phyloP scores from a whole-genome alignment of 208 protist species.

The Eutreptiella sp. region DNA sequence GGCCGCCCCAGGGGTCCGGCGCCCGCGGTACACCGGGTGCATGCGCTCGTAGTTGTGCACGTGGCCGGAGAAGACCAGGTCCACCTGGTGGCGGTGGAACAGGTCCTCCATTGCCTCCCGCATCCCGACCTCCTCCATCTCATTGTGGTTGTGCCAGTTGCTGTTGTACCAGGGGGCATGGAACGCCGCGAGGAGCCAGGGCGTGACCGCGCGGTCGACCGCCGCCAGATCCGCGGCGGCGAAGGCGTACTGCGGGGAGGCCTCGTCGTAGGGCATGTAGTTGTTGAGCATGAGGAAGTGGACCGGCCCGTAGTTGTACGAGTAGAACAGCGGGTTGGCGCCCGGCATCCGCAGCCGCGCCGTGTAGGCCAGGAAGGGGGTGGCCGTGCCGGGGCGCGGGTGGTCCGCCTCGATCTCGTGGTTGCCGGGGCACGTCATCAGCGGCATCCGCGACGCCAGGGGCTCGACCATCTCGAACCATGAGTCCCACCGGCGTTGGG shows the following conservation, averaged over 20 bases:
- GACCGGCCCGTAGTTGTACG: slow-evolving; percentile 37
- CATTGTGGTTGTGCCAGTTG: slow-evolving; percentile 28
- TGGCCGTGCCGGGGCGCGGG: not conserved
- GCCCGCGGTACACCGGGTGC: slow-evolving; percentile 3
- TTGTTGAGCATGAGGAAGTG: slow-evolving; percentile 42
- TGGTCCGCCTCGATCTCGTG: slow-evolving; percentile 36
- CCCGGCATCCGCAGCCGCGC: slow-evolving; percentile 30
- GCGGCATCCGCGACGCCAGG: slow-evolving; percentile 30
- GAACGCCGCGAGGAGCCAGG: slow-evolving; percentile 42
- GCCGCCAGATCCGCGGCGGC: slow-evolving; percentile 34
- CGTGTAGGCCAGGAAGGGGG: slow-evolving; percentile 30
- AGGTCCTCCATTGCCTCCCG: slow-evolving; percentile 13
- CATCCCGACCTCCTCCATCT: slow-evolving; percentile 18
- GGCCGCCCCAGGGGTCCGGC: not conserved
- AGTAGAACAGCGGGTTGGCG: slow-evolving; percentile 34
- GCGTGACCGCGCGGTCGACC: slow-evolving; percentile 39
- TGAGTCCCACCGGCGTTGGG: slow-evolving; percentile 26
- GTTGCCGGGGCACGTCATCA: slow-evolving; percentile 36
- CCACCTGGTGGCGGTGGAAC: slow-evolving; percentile 19
- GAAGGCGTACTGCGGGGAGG: slow-evolving; percentile 41
- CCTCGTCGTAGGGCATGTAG: slow-evolving; percentile 36
- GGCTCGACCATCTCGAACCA: slow-evolving; percentile 20
- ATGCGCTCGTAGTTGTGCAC: slow-evolving; percentile 31
- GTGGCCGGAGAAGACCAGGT: slow-evolving; percentile 32
- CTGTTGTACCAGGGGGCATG: slow-evolving; percentile 47